Percentiles rank a stretch among this genome's conserved stretches.
These are phyloP conservation scores for Coemansia sp. DNA, from an alignment of 192 early-diverging fungal genomes.

Conservation along the genomic window DNA sequence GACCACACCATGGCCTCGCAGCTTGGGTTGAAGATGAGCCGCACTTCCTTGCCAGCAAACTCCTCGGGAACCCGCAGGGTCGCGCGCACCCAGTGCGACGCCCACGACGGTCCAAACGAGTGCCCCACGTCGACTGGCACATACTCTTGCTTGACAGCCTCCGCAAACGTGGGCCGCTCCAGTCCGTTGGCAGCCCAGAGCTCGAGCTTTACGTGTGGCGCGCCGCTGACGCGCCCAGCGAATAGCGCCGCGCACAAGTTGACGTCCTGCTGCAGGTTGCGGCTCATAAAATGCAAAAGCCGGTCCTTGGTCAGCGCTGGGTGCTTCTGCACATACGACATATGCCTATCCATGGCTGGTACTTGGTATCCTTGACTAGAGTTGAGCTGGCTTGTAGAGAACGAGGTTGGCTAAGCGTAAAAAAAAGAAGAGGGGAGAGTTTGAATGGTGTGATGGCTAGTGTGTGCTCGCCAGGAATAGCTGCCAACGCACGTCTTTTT, in stretches of 20 bases:
- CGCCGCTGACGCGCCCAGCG: conserved; percentile 45
- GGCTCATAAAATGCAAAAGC: conserved; percentile 70
- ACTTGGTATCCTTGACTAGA: neutral
- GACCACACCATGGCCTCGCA: conserved; percentile 95
- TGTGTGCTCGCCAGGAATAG: too few relatives aligned
- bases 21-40: conserved; percentile 83
- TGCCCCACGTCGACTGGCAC: conserved; percentile 71
- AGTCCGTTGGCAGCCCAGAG: conserved; percentile 54
- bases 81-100: conserved; percentile 78
- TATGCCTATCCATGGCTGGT: conserved; percentile 31
- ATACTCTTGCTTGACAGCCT: conserved; percentile 67
- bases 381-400: neutral
- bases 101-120: conserved; percentile 86
- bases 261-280: conserved; percentile 70
- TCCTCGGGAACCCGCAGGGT: conserved; percentile 70
- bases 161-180: conserved; percentile 50
- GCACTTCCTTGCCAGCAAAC: conserved; percentile 73
- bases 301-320: conserved; percentile 77
- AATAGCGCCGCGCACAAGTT: conserved; percentile 62
- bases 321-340: conserved; percentile 63
- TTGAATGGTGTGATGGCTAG: too few relatives aligned
- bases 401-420: neutral
- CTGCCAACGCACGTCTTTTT: too few relatives aligned
- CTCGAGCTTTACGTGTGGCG: conserved; percentile 59
- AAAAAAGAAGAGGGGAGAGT: too few relatives aligned